phyloP scores from a whole-genome alignment of 768 basidiomycete genomes.

The Panaeolus cyanescens region DNA sequence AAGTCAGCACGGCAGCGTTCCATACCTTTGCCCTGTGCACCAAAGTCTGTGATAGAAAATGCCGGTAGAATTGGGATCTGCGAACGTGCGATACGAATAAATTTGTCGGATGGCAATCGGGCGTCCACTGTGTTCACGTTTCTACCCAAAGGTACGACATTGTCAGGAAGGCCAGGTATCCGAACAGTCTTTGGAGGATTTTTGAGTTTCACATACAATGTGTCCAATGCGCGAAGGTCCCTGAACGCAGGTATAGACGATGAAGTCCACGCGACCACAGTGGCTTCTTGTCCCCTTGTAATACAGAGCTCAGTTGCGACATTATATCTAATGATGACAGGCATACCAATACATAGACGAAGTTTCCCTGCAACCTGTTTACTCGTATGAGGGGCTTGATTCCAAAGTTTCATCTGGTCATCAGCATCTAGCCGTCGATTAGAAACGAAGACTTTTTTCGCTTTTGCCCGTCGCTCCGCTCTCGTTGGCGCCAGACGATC shows the following conservation, averaged over 20 bases:
- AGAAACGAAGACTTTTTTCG: background rate
- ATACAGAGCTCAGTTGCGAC: conserved; percentile 34
- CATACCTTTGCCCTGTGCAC: conserved; percentile 28
- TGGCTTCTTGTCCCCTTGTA: conserved; percentile 34
- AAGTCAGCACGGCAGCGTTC: conserved; percentile 26
- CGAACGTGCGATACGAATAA: conserved; percentile 14
- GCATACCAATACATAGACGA: conserved; percentile 28
- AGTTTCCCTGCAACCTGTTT: conserved; percentile 22
- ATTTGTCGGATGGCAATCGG: conserved; percentile 17
- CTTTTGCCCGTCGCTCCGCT: background rate
- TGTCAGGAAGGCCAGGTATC: conserved; percentile 23
- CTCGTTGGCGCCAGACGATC: conserved; percentile 12
- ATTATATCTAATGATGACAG: conserved; percentile 33
- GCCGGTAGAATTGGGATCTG: conserved; percentile 25
- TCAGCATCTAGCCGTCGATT: background rate
- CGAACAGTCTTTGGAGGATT: conserved; percentile 23
- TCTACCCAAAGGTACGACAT: conserved; percentile 27
- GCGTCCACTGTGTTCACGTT: conserved; percentile 5
- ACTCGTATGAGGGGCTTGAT: conserved; percentile 5
- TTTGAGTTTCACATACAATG: conserved; percentile 27
- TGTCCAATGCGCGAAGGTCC: conserved; percentile 21
- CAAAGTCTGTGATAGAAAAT: conserved; percentile 33
- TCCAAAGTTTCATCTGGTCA: conserved; percentile 15
- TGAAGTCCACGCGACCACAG: conserved; percentile 26
- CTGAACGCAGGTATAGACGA: conserved; percentile 11